These are phyloP conservation scores for Lichtheimia hyalospora DNA, from an alignment of 371 early-diverging fungal species.

Conservation along the genomic window DNA sequence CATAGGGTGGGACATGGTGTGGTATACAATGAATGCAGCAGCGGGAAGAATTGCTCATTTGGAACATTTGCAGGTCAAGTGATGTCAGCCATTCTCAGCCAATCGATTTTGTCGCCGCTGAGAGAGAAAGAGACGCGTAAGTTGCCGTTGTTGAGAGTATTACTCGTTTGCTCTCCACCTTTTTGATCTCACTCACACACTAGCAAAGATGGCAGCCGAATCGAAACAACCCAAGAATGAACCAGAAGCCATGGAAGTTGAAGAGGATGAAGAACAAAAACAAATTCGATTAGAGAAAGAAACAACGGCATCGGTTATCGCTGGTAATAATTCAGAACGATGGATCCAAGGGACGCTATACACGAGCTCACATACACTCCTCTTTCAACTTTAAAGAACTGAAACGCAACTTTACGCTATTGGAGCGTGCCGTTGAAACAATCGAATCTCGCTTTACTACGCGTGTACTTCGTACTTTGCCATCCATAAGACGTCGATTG, in stretches of 20 bases:
- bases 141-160: neutral
- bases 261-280: slow-evolving; percentile 41
- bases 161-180: neutral
- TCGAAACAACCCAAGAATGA: slow-evolving; percentile 25
- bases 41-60: too few relatives aligned
- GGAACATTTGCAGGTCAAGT: neutral
- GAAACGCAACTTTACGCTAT: slow-evolving; percentile 74
- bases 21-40: neutral
- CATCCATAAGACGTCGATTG: slow-evolving; percentile 78
- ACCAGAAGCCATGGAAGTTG: slow-evolving; percentile 43
- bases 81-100: neutral
- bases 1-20: too few relatives aligned
- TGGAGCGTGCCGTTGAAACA: slow-evolving; percentile 83
- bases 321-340: slow-evolving; percentile 7
- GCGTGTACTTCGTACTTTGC: slow-evolving; percentile 82
- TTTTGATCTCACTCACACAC: neutral
- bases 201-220: slow-evolving; percentile 20
- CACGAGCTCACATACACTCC: neutral
- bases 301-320: slow-evolving; percentile 29
- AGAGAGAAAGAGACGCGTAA: neutral
- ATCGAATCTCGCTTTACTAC: slow-evolving; percentile 87
- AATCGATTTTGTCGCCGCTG: slow-evolving; percentile 1
- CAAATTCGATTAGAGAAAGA: slow-evolving; percentile 44
- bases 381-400: slow-evolving; percentile 59
- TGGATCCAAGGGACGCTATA: neutral